Conservation (phyloP, 1,284 basidiomycete species). For the Agroathelia rolfsii region DNA sequence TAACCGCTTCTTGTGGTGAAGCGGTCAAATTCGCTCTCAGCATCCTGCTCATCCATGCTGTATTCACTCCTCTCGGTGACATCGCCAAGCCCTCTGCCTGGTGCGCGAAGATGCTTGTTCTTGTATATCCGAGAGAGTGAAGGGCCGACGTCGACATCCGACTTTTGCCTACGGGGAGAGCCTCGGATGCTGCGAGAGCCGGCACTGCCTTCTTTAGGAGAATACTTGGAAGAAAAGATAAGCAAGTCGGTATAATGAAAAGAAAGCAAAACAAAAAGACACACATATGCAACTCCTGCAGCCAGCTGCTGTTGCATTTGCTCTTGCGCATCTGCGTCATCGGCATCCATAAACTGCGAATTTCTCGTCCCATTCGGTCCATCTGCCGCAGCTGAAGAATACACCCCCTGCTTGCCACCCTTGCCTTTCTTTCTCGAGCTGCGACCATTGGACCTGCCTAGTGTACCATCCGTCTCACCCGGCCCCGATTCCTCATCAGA, state of each 20-base stretch:
- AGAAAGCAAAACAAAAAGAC: slow-evolving; percentile 16
- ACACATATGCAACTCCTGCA: slow-evolving; percentile 62
- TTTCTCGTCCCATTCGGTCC: too few relatives aligned
- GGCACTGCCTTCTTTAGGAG: slow-evolving; percentile 42
- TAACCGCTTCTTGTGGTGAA: slow-evolving; percentile 40
- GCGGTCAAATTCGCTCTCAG: slow-evolving; percentile 44
- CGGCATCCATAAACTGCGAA: slow-evolving; percentile 87
- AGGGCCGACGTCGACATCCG: slow-evolving; percentile 28
- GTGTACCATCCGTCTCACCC: slow-evolving; percentile 41
- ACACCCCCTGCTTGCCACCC: slow-evolving; percentile 29
- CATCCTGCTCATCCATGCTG: slow-evolving; percentile 38
- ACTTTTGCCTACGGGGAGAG: slow-evolving; percentile 47
- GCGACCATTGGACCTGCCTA: slow-evolving; percentile 40
- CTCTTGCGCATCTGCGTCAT: slow-evolving; percentile 76
- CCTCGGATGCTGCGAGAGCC: slow-evolving; percentile 58
- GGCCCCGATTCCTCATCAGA: slow-evolving; percentile 30
- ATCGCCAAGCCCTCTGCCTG: slow-evolving; percentile 35
- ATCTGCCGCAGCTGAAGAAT: slow-evolving; percentile 34
- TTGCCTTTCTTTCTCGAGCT: too few relatives aligned
- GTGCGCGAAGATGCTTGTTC: slow-evolving; percentile 31
- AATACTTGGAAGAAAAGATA: slow-evolving; percentile 31
- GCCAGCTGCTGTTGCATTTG: slow-evolving; percentile 78
- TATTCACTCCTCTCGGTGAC: slow-evolving; percentile 28
- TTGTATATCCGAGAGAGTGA: slow-evolving; percentile 25
- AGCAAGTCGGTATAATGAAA: slow-evolving; percentile 9